Conservation (phyloP, 164 flowering plant genomes). For the Aristolochia fimbriata region DNA sequence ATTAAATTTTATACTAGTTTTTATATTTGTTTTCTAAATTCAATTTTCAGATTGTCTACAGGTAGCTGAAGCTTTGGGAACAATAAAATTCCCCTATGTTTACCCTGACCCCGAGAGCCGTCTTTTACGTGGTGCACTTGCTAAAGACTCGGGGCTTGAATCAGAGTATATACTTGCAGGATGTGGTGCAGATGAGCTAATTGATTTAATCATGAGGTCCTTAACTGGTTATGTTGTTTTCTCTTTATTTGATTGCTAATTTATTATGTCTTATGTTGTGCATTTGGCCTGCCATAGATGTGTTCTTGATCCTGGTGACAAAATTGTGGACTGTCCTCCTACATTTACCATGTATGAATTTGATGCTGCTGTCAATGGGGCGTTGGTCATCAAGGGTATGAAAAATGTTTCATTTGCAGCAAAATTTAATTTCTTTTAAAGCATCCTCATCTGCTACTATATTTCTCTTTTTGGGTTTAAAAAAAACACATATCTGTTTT, state of each 20-base stretch:
- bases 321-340: slow-evolving; percentile 97
- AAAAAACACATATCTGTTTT: too few relatives aligned
- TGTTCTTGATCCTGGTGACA: slow-evolving; percentile 96
- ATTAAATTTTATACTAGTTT: too few relatives aligned
- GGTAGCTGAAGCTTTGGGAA: slow-evolving; percentile 82
- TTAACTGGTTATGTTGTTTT: not conserved
- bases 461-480: too few relatives aligned
- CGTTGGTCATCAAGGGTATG: slow-evolving; percentile 74
- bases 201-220: slow-evolving; percentile 94
- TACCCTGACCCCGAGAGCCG: slow-evolving; percentile 98
- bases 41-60: slow-evolving; percentile 33
- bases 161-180: slow-evolving; percentile 89
- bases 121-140: slow-evolving; percentile 80
- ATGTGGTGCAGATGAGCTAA: slow-evolving; percentile 98
- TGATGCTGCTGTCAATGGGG: slow-evolving; percentile 97
- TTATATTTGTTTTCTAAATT: slow-evolving; percentile 12
- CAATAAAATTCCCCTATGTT: slow-evolving; percentile 74
- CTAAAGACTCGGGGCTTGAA: slow-evolving; percentile 87
- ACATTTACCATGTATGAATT: slow-evolving; percentile 99
- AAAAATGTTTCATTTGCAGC: not conserved
- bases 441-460: too few relatives aligned
- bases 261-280: not conserved
- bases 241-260: not conserved
- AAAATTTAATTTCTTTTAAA: not conserved
- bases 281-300: slow-evolving; percentile 41